Evolutionary conservation across 805 yeast genomes (phyloP).

Genomic region (Komagataella kurtzmanii): DNA sequence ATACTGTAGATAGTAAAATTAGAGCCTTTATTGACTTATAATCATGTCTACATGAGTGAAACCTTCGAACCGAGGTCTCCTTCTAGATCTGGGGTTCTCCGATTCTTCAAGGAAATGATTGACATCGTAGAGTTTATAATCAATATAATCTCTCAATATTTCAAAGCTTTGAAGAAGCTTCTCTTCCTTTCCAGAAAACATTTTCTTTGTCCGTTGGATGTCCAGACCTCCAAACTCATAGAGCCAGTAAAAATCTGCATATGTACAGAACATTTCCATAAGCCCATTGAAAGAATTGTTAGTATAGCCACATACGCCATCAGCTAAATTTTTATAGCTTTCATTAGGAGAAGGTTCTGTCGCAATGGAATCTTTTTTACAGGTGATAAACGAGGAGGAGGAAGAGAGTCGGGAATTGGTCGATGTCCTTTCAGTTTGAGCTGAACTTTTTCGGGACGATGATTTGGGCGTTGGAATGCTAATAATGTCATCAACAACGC

Average conservation of each 20-base stretch:
- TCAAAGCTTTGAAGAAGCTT: slow-evolving; percentile 6
- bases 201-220: background rate
- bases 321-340: background rate
- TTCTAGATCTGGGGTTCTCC: slow-evolving; percentile 2
- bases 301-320: slow-evolving; percentile 7
- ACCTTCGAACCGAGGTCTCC: background rate
- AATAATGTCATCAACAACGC: background rate
- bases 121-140: slow-evolving; percentile 10
- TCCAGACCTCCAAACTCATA: slow-evolving; percentile 6
- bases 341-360: background rate
- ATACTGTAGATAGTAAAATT: background rate
- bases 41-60: background rate
- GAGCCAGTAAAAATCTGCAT: slow-evolving; percentile 12
- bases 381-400: background rate
- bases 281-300: slow-evolving; percentile 16
- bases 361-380: background rate
- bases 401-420: background rate
- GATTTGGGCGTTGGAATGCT: background rate
- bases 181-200: background rate
- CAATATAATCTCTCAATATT: slow-evolving; percentile 15
- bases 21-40: background rate
- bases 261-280: slow-evolving; percentile 17
- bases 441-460: background rate
- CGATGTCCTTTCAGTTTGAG: background rate
- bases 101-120: slow-evolving; percentile 9